A percentile compares a stretch with the other conserved stretches of the same genome.
phyloP scores from a whole-genome alignment of 345 rosid species.

The Eucalyptus curtisii region DNA sequence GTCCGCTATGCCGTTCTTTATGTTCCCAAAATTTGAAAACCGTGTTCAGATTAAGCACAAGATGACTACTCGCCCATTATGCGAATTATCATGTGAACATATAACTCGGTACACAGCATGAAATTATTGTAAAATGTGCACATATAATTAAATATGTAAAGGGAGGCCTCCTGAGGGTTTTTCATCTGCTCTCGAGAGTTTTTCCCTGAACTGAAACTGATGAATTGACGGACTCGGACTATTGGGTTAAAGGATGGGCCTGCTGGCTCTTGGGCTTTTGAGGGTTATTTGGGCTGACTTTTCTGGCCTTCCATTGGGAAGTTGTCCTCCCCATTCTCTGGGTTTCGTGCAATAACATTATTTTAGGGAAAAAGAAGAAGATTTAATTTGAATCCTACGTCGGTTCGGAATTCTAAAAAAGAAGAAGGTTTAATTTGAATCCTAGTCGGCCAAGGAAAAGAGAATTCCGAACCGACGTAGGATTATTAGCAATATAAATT shows the following conservation, averaged over 20 bases:
- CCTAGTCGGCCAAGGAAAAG: neutral
- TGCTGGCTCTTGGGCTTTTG: neutral
- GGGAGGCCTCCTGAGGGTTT: neutral
- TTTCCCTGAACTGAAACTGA: neutral
- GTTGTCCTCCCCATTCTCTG: neutral
- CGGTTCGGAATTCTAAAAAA: neutral
- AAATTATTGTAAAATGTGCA: neutral
- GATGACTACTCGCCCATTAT: neutral
- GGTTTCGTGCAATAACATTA: neutral
- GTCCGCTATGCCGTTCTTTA: neutral
- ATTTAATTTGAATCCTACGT: neutral
- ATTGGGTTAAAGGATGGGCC: neutral
- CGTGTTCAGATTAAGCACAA: neutral
- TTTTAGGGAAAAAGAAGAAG: neutral
- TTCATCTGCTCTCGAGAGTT: neutral
- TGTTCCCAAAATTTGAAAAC: neutral
- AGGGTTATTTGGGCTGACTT: neutral
- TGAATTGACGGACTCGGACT: neutral
- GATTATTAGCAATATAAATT: neutral
- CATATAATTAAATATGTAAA: neutral
- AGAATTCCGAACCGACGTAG: neutral
- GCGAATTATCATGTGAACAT: neutral
- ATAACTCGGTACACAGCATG: neutral
- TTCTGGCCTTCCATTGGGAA: neutral
- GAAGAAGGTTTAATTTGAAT: neutral